Percentiles rank a stretch among this genome's conserved stretches.
These are phyloP conservation scores for Penicillium sp. DNA, from an alignment of 2,329 filamentous ascomycete species.

Conservation along the genomic window DNA sequence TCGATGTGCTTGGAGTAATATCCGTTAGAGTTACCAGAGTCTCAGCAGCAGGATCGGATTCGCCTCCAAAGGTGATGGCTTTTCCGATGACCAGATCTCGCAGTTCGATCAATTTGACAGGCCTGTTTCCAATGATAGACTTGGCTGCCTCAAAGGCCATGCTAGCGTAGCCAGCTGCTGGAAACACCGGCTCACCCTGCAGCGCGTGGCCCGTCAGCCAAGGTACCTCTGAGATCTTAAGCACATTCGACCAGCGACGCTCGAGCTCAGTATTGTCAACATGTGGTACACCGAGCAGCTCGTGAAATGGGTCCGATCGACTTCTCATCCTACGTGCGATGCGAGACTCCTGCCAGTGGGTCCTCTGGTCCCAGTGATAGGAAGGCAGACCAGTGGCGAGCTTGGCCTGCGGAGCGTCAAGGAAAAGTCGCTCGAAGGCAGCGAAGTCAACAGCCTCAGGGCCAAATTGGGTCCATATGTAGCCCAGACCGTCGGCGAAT, in stretches of 20 bases:
- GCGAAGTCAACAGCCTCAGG: neutral
- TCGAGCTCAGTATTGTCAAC: neutral
- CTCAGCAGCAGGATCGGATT: conserved; percentile 7
- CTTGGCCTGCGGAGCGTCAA: neutral
- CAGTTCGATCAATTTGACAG: conserved; percentile 15
- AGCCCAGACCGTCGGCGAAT: neutral
- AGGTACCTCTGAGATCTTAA: neutral
- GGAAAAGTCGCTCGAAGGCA: neutral
- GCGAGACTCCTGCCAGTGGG: neutral
- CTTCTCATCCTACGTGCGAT: neutral
- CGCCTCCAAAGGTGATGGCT: conserved; percentile 17
- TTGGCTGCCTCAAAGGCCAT: neutral
- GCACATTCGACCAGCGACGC: neutral
- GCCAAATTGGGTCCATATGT: neutral
- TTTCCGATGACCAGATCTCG: conserved; percentile 14
- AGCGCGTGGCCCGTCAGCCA: neutral
- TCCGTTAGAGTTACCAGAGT: conserved; percentile 9
- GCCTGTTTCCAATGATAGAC: neutral
- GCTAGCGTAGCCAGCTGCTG: neutral
- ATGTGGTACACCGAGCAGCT: neutral
- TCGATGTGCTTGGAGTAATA: neutral
- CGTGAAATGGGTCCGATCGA: neutral
- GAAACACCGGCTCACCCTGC: neutral
- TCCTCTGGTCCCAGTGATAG: neutral
- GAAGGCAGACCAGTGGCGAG: neutral